Evolutionary conservation across 1,284 basidiomycete genomes (phyloP), one percentile per base, ranked within the genome.

Genomic region (Filobasidium uniguttulatum): DNA sequence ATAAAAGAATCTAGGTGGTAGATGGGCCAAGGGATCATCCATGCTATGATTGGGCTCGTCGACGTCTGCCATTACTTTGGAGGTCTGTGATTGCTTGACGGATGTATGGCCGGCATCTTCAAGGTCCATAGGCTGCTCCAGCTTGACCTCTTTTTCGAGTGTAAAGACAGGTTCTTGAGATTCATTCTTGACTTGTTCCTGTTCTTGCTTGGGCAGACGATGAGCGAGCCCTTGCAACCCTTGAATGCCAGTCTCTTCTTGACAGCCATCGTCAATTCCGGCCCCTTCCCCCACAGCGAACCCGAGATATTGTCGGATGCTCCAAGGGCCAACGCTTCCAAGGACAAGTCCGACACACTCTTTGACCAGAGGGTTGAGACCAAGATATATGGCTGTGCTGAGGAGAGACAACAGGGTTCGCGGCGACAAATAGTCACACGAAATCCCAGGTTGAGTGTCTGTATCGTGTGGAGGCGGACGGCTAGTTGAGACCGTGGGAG

Each of bases 391-490:
- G 0, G 86, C 77, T 4, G 87, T 88, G 0, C 87, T 85, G 26
- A 93, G 76, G 15, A 93, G 76, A 5, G 87, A 90, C 10, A 91
- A 75, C 2, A 94, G 75, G 61, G 94, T 82, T 6, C n/a, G n/a
- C n/a, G n/a, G n/a, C n/a, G n/a, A n/a, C 82, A 81, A 0, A 78
- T 77, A 45, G 89, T 83, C 33, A n/a, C n/a, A n/a, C n/a, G n/a
- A n/a, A n/a, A n/a, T n/a, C n/a, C n/a, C n/a, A n/a, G n/a, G n/a
- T n/a, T n/a, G n/a, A n/a, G n/a, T n/a, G n/a, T n/a, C n/a, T n/a
- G n/a, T n/a, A n/a, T n/a, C n/a, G 80, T 73, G 25, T 71, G 73
- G 3, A 64, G 52, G 22, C 82, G 78, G 14, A 45, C 28, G 41
- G 47, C 65, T 63, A n/a, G 69, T 71, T 29, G 50, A 37, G 41